Evolutionary conservation across 192 early-diverging fungal species (phyloP).

Genomic region (Lunasporangiospora selenospora): DNA sequence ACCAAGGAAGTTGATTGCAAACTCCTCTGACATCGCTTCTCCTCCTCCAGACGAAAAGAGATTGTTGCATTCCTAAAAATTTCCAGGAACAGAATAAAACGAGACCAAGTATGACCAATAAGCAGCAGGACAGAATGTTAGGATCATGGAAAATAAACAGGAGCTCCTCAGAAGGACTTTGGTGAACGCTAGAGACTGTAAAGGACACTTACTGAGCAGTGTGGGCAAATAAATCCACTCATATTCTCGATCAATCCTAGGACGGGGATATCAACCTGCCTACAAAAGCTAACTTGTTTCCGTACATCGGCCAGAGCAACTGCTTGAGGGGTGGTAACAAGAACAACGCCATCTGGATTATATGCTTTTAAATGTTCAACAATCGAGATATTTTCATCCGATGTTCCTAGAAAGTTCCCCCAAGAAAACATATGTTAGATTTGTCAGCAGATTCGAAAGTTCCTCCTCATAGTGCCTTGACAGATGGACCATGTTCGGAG

Average conservation of each 20-base stretch:
- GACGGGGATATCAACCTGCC: conserved; percentile 83
- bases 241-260: conserved; percentile 96
- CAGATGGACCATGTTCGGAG: no score
- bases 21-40: conserved; percentile 86
- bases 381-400: conserved; percentile 95
- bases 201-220: conserved; percentile 65
- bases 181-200: not conserved
- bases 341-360: conserved; percentile 84
- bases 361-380: conserved; percentile 89
- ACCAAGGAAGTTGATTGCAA: conserved; percentile 87
- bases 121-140: conserved; percentile 57
- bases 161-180: not conserved
- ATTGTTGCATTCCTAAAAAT: conserved; percentile 76
- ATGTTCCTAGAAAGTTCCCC: conserved; percentile 81
- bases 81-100: conserved; percentile 1
- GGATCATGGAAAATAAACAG: conserved; percentile 40
- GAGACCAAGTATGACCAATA: not conserved
- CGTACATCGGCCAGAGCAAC: conserved; percentile 88
- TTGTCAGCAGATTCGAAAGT: no score
- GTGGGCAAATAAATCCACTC: conserved; percentile 95
- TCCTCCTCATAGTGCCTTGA: no score
- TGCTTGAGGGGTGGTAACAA: conserved; percentile 96
- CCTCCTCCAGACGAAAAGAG: conserved; percentile 97
- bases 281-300: conserved; percentile 95
- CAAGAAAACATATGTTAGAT: no score